Evolutionary conservation across 306 rosid species (phyloP).

Genomic region (Morella rubra): DNA sequence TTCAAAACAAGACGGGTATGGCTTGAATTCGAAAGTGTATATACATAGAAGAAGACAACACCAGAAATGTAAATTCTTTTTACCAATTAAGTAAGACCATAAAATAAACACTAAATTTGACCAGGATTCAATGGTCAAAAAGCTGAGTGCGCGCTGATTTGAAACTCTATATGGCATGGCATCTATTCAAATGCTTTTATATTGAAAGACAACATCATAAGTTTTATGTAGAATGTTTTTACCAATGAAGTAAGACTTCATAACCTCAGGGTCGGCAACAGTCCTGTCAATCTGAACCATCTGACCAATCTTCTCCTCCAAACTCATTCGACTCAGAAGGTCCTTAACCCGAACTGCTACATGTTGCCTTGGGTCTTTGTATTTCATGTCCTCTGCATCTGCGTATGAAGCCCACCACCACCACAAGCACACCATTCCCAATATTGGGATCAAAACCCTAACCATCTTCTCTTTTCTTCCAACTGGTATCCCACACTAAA

Average conservation of each 20-base stretch:
- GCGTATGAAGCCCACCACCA: conserved; percentile 52
- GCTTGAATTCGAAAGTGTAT: conserved; percentile 2
- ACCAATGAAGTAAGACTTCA: conserved; percentile 78
- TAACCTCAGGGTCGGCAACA: conserved; percentile 65
- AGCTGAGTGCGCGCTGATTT: background rate
- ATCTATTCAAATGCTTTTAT: conserved; percentile 7
- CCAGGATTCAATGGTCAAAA: too few species aligned
- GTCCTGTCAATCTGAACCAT: conserved; percentile 93
- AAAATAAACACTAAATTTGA: background rate
- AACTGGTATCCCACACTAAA: conserved; percentile 34
- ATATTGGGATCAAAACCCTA: conserved; percentile 37
- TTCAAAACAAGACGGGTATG: background rate
- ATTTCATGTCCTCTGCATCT: conserved; percentile 58
- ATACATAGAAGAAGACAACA: conserved; percentile 5
- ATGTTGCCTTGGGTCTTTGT: conserved; percentile 74
- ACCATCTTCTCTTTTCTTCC: conserved; percentile 40
- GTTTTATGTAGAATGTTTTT: conserved; percentile 3
- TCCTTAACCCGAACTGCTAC: conserved; percentile 64
- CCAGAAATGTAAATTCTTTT: conserved; percentile 4
- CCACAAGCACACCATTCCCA: conserved; percentile 49
- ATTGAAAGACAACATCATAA: conserved; percentile 13
- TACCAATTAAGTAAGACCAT: conserved; percentile 76
- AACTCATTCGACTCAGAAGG: conserved; percentile 72
- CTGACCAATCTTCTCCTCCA: conserved; percentile 97
- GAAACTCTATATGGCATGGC: background rate